phyloP scores from a whole-genome alignment of 73 alveolate species.

The Blepharisma stoltei region DNA sequence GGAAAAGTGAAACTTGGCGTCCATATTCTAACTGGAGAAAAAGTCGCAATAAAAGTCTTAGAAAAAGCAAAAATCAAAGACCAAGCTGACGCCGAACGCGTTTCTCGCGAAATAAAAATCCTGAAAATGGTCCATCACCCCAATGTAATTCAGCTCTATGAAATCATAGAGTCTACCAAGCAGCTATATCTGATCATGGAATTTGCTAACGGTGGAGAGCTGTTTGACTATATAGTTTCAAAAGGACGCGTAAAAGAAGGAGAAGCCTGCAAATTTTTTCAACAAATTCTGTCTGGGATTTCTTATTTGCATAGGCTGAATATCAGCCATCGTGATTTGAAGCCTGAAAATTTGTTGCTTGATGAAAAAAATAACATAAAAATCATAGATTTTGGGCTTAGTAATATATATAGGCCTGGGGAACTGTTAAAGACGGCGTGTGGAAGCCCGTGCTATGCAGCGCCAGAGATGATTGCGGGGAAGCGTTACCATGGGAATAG shows the following conservation, averaged over 20 bases:
- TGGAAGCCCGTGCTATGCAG: conserved; percentile 95
- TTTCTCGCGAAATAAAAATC: conserved; percentile 83
- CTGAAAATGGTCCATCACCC: conserved; percentile 81
- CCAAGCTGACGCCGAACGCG: conserved; percentile 78
- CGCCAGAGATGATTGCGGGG: conserved; percentile 93
- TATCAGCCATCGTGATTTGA: conserved; percentile 58
- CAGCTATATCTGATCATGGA: conserved; percentile 85
- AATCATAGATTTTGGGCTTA: conserved; percentile 91
- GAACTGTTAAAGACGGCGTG: conserved; percentile 81
- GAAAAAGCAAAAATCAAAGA: conserved; percentile 71
- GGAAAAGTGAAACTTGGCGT: conserved; percentile 53
- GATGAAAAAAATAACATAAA: conserved; percentile 75
- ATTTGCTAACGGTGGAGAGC: conserved; percentile 90
- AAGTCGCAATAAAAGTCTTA: conserved; percentile 73
- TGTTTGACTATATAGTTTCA: conserved; percentile 84
- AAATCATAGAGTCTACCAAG: conserved; percentile 73
- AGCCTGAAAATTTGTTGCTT: conserved; percentile 68
- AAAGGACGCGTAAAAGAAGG: conserved; percentile 68
- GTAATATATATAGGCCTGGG: conserved; percentile 69
- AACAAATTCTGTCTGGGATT: conserved; percentile 79
- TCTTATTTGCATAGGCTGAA: conserved; percentile 39
- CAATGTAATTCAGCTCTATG: conserved; percentile 79
- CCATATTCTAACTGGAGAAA: conserved; percentile 37
- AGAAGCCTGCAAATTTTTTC: conserved; percentile 70
- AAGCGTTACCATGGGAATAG: conserved; percentile 73